Evolutionary conservation across 345 rosid genomes (phyloP).

Genomic region (Noccaea caerulescens): DNA sequence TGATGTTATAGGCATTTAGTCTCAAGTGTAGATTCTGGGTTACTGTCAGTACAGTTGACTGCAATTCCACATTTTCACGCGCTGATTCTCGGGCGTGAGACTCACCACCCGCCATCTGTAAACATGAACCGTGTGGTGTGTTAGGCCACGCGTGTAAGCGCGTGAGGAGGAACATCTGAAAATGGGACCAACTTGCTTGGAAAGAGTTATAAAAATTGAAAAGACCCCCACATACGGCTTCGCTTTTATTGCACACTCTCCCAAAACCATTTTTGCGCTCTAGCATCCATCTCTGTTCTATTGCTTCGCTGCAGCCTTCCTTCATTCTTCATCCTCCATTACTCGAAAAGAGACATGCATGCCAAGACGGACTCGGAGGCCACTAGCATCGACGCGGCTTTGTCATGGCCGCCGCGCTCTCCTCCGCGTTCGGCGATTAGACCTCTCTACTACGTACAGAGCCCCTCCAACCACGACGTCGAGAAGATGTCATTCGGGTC

Average conservation of each 20-base stretch:
- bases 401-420: slow-evolving; percentile 67
- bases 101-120: neutral
- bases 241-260: slow-evolving; percentile 39
- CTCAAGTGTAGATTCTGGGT: no score
- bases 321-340: neutral
- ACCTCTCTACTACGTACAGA: slow-evolving; percentile 88
- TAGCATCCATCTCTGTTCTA: slow-evolving; percentile 22
- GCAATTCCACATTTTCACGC: slow-evolving; percentile 7
- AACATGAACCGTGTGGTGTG: neutral
- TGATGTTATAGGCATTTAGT: no score
- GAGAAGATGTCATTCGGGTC: slow-evolving; percentile 98
- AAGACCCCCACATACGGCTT: slow-evolving; percentile 20
- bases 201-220: slow-evolving; percentile 12
- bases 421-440: slow-evolving; percentile 53
- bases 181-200: slow-evolving; percentile 27
- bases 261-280: slow-evolving; percentile 13
- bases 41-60: slow-evolving; percentile 36
- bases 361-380: slow-evolving; percentile 92
- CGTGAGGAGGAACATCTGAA: neutral
- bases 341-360: slow-evolving; percentile 56
- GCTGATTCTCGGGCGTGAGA: neutral
- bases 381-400: slow-evolving; percentile 70
- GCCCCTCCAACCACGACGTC: slow-evolving; percentile 92
- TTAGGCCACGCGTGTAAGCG: slow-evolving; percentile 7
- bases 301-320: slow-evolving; percentile 9